Evolutionary conservation across 2,329 filamentous ascomycete genomes (phyloP), one percentile per base, ranked within the genome.

Genomic region (Ambrosiella beaveri): DNA sequence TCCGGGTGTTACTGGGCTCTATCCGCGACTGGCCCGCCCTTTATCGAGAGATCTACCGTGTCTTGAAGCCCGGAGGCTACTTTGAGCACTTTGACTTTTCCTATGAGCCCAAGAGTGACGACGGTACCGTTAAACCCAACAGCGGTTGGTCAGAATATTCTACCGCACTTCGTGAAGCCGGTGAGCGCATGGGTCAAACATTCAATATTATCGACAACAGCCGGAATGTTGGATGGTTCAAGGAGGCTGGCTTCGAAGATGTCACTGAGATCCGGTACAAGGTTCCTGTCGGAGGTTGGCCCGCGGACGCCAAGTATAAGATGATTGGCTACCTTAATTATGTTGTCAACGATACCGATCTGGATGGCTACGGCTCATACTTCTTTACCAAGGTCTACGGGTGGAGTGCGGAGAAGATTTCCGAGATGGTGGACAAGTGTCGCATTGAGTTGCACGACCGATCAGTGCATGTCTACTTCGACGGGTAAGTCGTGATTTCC

Each of bases 21-120:
- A 75, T 83, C 58, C 67, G 70, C 2, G 78, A 81, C 62, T 83
- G 79, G 68, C 71, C 72, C 40, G 69, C 73, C 9, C 65, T 83
- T 3, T 74, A 82, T 59, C 66, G 68, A 47, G 74, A 76, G 59
- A 68, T 75, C 1, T 78, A 69, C 64, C 71, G 72, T 57, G 73
- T 78, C 54, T 71, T 81, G 12, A 75, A 75, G 54, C 79, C 81
- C 0, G 80, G 80, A 8, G 80, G 76, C 7, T 71, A 66, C 63
- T 53, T 71, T n/a, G 67, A 71, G 59, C 62, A 66, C 38, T 61
- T 67, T 7, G 67, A 69, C 52, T 65, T 65, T 1, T 71, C 76
- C 56, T 75, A 77, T 64, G 68, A 68, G 56, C 59, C 63, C 13
- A 56, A 57, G 11, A 66, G 68, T 54, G 67, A 70, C 47, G 68